Base-by-base conservation (phyloP, 2,329 filamentous ascomycete species). In the Phyllosticta ampelicida region DNA sequence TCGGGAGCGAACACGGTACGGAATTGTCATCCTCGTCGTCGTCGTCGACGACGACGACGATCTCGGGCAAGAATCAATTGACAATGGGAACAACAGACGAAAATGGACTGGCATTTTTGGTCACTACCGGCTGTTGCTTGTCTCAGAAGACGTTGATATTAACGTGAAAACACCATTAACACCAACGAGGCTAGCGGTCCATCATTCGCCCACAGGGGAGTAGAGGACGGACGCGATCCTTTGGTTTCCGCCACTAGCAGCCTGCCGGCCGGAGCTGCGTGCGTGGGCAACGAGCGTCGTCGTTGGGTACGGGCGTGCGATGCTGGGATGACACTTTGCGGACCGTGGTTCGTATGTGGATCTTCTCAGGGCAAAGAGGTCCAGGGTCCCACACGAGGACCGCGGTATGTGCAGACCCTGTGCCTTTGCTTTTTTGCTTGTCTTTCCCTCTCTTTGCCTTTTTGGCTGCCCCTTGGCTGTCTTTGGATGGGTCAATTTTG, bases 51-150 rank as follows among this genome's bases (percentile, higher is more conserved):
- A n/a, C n/a, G n/a, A n/a, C n/a, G n/a, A n/a, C n/a, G n/a, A n/a
- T n/a, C 50, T 58, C 48, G 48, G 51, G 50, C 50, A 53, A 51
- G 51, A 53, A 18, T 50, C 53, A 52, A 56, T 48, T 29, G 55
- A 51, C 28, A 30, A 44, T 29, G 23, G 51, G 49, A 50, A 48
- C 50, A 50, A 53, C n/a, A n/a, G n/a, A n/a, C n/a, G n/a, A n/a
- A n/a, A n/a, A n/a, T n/a, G n/a, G n/a, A n/a, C n/a, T n/a, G n/a
- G n/a, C n/a, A n/a, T n/a, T n/a, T n/a, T n/a, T n/a, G n/a, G n/a
- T n/a, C n/a, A n/a, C n/a, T n/a, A n/a, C n/a, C n/a, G n/a, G n/a
- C n/a, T n/a, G n/a, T n/a, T n/a, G n/a, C 23, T 8, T 8, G 23
- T 26, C 23, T 26, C 23, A 26, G 23, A 26, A 3, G 23, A 26